These are phyloP conservation scores for Drosera capensis DNA, from an alignment of 148 eudicot species.

Conservation along the genomic window DNA sequence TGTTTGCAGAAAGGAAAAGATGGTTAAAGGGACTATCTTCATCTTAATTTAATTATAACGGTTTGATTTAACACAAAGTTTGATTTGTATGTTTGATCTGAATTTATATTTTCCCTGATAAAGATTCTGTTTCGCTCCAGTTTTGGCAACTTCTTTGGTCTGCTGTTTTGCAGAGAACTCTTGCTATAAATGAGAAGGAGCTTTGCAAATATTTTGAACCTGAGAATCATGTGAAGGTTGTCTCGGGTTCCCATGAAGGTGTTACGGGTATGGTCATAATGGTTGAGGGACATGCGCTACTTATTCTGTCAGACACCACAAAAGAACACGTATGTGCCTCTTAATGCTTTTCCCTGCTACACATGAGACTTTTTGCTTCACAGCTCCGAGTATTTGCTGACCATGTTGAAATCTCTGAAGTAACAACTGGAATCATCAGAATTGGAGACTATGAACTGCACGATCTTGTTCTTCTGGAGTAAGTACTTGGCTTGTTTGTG, in stretches of 20 bases:
- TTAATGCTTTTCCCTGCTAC: not conserved
- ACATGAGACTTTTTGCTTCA: not conserved
- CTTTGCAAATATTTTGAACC: conserved; percentile 96
- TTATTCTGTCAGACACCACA: conserved; percentile 80
- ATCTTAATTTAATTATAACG: no score
- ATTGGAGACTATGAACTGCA: conserved; percentile 96
- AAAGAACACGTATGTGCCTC: conserved; percentile 64
- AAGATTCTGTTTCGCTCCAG: conserved; percentile 3
- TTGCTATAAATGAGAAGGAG: conserved; percentile 74
- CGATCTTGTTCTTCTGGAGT: conserved; percentile 93
- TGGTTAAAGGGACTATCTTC: no score
- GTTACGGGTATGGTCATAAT: conserved; percentile 96
- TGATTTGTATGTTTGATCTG: no score
- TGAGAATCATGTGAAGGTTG: conserved; percentile 94
- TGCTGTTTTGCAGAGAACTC: conserved; percentile 44
- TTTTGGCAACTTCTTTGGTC: not conserved
- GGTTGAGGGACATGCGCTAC: conserved; percentile 81
- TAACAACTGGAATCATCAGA: conserved; percentile 78
- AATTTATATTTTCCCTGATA: not conserved
- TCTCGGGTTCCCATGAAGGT: conserved; percentile 86
- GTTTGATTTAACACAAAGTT: no score
- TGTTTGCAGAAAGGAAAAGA: no score
- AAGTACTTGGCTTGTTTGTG: conserved; percentile 15
- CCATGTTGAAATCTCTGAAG: conserved; percentile 96
- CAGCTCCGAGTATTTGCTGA: conserved; percentile 93